These are phyloP conservation scores for Elaeagnus macrophylla DNA, from an alignment of 306 rosid genomes.

Conservation along the genomic window DNA sequence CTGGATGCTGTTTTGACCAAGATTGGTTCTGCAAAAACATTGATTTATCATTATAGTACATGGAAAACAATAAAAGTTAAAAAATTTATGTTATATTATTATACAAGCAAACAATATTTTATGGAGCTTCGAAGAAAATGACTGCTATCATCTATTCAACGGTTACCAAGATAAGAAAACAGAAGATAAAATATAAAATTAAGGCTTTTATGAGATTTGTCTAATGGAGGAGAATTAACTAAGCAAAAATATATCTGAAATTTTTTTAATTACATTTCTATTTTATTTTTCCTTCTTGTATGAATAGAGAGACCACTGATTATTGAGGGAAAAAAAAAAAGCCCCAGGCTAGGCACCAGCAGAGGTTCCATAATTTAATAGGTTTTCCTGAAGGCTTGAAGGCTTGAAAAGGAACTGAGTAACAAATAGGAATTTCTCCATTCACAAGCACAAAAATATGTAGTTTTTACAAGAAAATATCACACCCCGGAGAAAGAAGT, in stretches of 20 bases:
- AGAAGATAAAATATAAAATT: background rate
- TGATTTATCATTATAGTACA: conserved; percentile 16
- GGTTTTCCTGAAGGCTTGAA: background rate
- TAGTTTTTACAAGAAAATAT: too few species aligned
- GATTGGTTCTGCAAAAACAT: conserved; percentile 42
- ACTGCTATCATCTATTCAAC: too few species aligned
- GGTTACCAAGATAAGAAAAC: too few species aligned
- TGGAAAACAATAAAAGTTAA: background rate
- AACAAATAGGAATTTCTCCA: background rate
- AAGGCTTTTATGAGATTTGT: background rate
- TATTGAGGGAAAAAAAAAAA: background rate
- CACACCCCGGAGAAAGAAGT: too few species aligned
- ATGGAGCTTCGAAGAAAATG: too few species aligned
- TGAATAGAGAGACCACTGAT: background rate
- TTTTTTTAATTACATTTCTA: too few species aligned
- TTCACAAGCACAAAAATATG: too few species aligned
- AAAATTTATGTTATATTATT: too few species aligned
- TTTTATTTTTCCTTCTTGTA: too few species aligned
- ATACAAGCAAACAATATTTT: too few species aligned
- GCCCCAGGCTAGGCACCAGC: background rate
- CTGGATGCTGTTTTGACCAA: conserved; percentile 46
- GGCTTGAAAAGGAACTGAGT: background rate
- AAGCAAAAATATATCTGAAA: too few species aligned
- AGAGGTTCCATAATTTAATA: background rate
- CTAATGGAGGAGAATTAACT: too few species aligned